phyloP scores from a whole-genome alignment of 2,329 filamentous ascomycete genomes.

The Calonectria honghensis region DNA sequence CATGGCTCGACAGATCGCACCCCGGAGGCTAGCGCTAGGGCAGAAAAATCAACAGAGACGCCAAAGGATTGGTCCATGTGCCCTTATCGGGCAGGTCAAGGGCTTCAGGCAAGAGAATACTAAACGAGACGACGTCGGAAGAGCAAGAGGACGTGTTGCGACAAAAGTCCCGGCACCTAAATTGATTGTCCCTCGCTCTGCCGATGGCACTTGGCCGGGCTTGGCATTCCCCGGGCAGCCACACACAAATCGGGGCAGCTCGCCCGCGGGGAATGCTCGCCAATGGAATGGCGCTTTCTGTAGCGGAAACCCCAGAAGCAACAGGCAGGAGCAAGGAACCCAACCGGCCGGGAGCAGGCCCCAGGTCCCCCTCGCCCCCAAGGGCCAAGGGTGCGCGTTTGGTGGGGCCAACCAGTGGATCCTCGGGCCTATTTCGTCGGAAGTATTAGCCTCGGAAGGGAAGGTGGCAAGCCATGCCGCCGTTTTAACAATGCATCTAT shows the following conservation, averaged over 20 bases:
- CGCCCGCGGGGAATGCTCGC: slow-evolving; percentile 6
- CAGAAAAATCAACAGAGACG: too few species aligned
- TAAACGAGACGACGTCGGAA: slow-evolving; percentile 8
- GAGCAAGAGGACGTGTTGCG: slow-evolving; percentile 10
- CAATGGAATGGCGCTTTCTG: background rate
- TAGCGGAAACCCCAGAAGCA: background rate
- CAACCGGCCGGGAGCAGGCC: slow-evolving; percentile 39
- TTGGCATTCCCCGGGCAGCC: background rate
- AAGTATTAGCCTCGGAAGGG: slow-evolving; percentile 21
- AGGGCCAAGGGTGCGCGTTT: background rate
- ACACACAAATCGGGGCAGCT: slow-evolving; percentile 25
- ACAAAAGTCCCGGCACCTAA: slow-evolving; percentile 30
- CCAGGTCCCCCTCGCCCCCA: background rate
- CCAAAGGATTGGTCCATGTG: slow-evolving; percentile 23
- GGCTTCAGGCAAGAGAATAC: background rate
- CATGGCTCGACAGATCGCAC: slow-evolving; percentile 14
- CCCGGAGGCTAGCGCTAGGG: background rate
- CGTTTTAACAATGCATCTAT: slow-evolving; percentile 21
- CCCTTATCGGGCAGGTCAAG: slow-evolving; percentile 40
- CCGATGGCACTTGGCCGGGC: slow-evolving; percentile 4
- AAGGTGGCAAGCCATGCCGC: slow-evolving; percentile 35
- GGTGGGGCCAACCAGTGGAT: background rate
- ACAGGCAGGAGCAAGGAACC: slow-evolving; percentile 10
- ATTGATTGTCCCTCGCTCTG: slow-evolving; percentile 7
- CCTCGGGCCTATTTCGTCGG: slow-evolving; percentile 36